Evolutionary conservation across 306 rosid species (phyloP).

Genomic region (Boehmeria nivea): DNA sequence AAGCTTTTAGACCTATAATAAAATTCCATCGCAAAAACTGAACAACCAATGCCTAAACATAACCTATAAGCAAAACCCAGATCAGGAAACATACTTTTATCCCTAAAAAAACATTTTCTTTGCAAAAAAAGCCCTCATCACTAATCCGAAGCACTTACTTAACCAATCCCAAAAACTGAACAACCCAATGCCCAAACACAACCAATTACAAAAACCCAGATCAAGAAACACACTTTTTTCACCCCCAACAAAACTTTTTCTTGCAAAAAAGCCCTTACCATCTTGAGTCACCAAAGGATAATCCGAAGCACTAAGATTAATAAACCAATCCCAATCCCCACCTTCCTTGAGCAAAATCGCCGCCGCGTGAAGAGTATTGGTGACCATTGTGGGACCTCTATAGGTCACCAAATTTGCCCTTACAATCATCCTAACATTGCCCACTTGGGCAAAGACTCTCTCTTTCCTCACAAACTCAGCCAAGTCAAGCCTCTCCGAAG

Average conservation of each 20-base stretch:
- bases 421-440: conserved; percentile 51
- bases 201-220: too few relatives aligned
- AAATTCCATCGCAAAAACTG: neutral
- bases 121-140: too few relatives aligned
- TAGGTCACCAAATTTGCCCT: conserved; percentile 72
- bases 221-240: too few relatives aligned
- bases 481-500: conserved; percentile 49
- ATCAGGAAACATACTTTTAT: neutral
- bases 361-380: conserved; percentile 72
- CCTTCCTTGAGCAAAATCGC: conserved; percentile 59
- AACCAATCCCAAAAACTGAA: too few relatives aligned
- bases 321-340: conserved; percentile 79
- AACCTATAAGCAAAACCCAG: conserved; percentile 5
- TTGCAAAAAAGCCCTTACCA: conserved; percentile 29
- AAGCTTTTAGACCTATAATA: neutral
- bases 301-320: conserved; percentile 70
- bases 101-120: too few relatives aligned
- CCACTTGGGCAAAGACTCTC: conserved; percentile 37
- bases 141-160: too few relatives aligned
- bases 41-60: neutral
- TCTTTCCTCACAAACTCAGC: conserved; percentile 45
- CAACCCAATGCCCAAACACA: too few relatives aligned
- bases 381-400: conserved; percentile 69
- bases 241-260: too few relatives aligned
- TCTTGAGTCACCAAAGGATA: conserved; percentile 78